Conservation (phyloP, 164 flowering plant species). For the Liquidambar formosana region DNA sequence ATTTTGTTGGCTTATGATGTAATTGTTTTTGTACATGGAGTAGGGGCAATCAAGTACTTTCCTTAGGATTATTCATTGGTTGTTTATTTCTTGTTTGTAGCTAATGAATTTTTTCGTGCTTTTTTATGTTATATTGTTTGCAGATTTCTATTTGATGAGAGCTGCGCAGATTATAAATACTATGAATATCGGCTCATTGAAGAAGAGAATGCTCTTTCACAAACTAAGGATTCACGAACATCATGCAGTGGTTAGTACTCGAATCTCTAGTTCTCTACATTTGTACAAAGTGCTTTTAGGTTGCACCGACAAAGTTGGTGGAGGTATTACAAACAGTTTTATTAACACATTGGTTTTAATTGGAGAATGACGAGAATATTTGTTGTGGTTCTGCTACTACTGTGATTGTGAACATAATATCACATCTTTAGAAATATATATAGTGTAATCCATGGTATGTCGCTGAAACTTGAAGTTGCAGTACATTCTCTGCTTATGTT, state of each 20-base stretch:
- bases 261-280: neutral
- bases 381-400: too few relatives aligned
- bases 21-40: too few relatives aligned
- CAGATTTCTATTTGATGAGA: constrained; percentile 84
- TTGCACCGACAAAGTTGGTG: too few relatives aligned
- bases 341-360: too few relatives aligned
- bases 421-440: too few relatives aligned
- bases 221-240: constrained; percentile 42
- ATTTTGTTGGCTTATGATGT: neutral
- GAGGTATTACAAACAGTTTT: too few relatives aligned
- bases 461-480: too few relatives aligned
- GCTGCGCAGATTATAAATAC: constrained; percentile 81
- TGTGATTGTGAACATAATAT: too few relatives aligned
- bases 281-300: too few relatives aligned
- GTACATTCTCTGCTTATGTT: too few relatives aligned
- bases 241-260: constrained; percentile 49
- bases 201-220: constrained; percentile 70
- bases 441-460: too few relatives aligned
- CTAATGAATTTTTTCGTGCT: neutral
- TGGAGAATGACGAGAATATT: too few relatives aligned
- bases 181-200: constrained; percentile 77
- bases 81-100: neutral
- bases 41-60: neutral
- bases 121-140: constrained; percentile 9
- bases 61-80: neutral